phyloP scores from a whole-genome alignment of 1,284 basidiomycete species.

The Mycosarcoma mackinlayi region DNA sequence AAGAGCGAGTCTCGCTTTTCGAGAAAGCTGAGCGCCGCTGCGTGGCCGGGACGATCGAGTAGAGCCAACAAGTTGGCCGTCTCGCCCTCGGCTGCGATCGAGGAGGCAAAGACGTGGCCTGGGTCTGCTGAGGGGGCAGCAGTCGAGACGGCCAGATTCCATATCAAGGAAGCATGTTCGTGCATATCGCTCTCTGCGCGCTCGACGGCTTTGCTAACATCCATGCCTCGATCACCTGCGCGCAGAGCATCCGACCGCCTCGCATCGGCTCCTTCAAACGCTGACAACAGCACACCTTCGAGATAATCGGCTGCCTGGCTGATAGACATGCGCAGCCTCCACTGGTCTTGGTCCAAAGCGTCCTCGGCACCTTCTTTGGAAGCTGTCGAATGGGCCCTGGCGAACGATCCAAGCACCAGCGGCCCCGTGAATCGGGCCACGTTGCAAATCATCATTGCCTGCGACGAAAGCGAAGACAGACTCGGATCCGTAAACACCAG shows the following conservation, averaged over 20 bases:
- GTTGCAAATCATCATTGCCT: constrained; percentile 72
- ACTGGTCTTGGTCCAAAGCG: constrained; percentile 16
- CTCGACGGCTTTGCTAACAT: constrained; percentile 41
- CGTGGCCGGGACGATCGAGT: constrained; percentile 31
- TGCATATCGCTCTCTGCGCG: constrained; percentile 41
- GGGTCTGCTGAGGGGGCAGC: not conserved
- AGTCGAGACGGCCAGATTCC: constrained; percentile 31
- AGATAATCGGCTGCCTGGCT: constrained; percentile 80
- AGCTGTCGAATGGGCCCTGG: constrained; percentile 2
- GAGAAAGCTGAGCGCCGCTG: constrained; percentile 75
- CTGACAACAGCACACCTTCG: constrained; percentile 81
- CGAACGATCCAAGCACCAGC: constrained; percentile 38
- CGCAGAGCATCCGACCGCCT: constrained; percentile 68
- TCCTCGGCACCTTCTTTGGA: not conserved
- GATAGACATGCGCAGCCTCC: constrained; percentile 31
- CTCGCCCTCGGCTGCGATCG: constrained; percentile 78
- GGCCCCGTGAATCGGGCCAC: constrained; percentile 80
- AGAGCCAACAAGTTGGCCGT: constrained; percentile 80
- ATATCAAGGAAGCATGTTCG: constrained; percentile 37
- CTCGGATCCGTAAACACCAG: constrained; percentile 37
- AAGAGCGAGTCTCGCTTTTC: constrained; percentile 96
- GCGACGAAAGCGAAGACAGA: constrained; percentile 35
- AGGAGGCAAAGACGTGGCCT: not conserved
- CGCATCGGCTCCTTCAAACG: constrained; percentile 84
- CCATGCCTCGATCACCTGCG: constrained; percentile 43